Evolutionary conservation across 2,329 filamentous ascomycete genomes (phyloP), one percentile per base, ranked within the genome.

Genomic region (Aspergillus brunneoviolaceus): DNA sequence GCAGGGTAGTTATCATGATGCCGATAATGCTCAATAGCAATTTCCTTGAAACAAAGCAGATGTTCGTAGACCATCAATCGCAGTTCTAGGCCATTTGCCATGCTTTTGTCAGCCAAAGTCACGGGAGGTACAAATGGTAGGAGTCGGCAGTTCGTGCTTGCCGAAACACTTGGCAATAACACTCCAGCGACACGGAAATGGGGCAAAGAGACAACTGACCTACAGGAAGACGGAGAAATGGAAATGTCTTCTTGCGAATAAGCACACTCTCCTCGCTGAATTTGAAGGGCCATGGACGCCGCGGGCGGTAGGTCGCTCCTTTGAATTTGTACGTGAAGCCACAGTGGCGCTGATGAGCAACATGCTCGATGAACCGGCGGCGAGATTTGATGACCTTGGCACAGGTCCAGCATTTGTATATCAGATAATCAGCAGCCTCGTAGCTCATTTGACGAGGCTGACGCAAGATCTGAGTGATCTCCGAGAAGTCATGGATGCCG

Each of bases 51-150:
- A 47, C 21, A 55, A 9, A 51, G 21, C 23, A 45, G 16, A 27
- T 5, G 10, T 21, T 29, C 45, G 51, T 59, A 59, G 9, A 59
- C 33, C 51, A 59, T 59, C 5, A 42, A 2, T 51, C 57, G 45
- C 16, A 59, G 16, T 21, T 59, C 51, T 59, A 23, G 23, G 2
- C n/a, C 12, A 10, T 29, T 7, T 5, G 6, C 6, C 16, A 42
- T n/a, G 12, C 16, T 9, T 14, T 3, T 7, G 2, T 42, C 6
- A 19, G 39, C 7, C 16, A n/a, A 29, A 29, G 39, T 42, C 14
- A 5, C 16, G 1, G 39, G 39, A n/a, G 16, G 39, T n/a, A 42
- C 6, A 42, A 35, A 7, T n/a, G 16, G 6, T n/a, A 29, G 27
- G 27, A 29, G 7, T 29, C 27, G 27, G 27, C 7, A 29, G 27